Evolutionary conservation across 805 yeast genomes (phyloP).

Genomic region (Candida odintsovae): DNA sequence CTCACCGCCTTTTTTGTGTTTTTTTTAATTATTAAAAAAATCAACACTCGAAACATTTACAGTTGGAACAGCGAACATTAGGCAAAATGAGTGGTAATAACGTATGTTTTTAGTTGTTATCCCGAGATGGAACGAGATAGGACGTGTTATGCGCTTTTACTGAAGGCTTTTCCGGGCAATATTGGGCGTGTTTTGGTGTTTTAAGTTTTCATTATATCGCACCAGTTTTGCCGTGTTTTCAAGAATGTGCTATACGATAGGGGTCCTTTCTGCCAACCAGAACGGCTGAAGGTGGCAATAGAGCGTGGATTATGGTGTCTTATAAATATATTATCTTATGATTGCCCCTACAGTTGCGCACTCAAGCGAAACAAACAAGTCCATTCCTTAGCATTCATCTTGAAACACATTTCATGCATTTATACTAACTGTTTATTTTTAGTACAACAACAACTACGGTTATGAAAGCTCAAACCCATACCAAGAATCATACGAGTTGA

Average conservation of each 20-base stretch:
- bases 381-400: background rate
- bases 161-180: background rate
- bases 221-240: background rate
- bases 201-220: background rate
- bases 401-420: conserved; percentile 2
- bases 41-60: background rate
- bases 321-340: too few relatives aligned
- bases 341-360: too few relatives aligned
- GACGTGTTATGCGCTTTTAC: too few relatives aligned
- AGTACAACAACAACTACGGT: conserved; percentile 4
- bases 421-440: background rate
- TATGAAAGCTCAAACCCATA: conserved; percentile 24
- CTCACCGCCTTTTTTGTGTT: background rate
- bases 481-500: conserved; percentile 19
- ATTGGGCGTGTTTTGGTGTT: background rate
- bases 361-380: too few relatives aligned
- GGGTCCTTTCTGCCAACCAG: background rate
- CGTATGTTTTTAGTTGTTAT: background rate
- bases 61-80: background rate
- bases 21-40: background rate
- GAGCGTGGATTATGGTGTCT: background rate
- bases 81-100: conserved; percentile 1
- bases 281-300: background rate
- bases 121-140: background rate
- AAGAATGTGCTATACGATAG: background rate